Evolutionary conservation across 2,329 filamentous ascomycete species (phyloP).

Genomic region (Pseudogymnoascus sp.): DNA sequence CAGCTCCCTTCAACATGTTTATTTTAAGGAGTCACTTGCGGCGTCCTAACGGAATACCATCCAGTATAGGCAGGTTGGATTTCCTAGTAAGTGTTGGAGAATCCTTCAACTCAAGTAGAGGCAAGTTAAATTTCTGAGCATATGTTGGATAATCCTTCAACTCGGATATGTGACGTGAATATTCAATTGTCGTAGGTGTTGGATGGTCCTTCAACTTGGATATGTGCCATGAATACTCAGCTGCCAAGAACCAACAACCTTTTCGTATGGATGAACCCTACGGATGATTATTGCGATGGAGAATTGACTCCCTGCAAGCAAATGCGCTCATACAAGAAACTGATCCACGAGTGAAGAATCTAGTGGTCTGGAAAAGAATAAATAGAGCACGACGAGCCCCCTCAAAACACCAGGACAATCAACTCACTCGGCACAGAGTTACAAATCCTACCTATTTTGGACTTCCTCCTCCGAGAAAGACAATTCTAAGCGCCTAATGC

Average conservation of each 20-base stretch:
- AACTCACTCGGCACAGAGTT: too few relatives aligned
- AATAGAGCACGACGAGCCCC: too few relatives aligned
- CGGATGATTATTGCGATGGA: neutral
- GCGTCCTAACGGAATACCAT: neutral
- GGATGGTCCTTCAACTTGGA: neutral
- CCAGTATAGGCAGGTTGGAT: neutral
- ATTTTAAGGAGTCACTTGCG: neutral
- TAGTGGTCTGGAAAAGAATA: too few relatives aligned
- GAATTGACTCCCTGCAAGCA: too few relatives aligned
- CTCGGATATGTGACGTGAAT: neutral
- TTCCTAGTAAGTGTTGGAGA: neutral
- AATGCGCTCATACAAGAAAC: too few relatives aligned
- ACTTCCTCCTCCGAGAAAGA: neutral
- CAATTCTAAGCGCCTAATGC: neutral
- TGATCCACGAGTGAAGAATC: too few relatives aligned
- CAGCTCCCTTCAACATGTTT: neutral
- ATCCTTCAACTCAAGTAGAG: neutral
- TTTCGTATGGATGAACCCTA: neutral
- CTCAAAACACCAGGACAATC: too few relatives aligned
- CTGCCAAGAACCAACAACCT: neutral
- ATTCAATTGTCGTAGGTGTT: neutral
- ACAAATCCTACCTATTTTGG: neutral
- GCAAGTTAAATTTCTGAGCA: neutral
- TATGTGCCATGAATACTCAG: neutral
- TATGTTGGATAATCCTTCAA: neutral